phyloP scores from a whole-genome alignment of 2,329 filamentous ascomycete species.

The Aureobasidium sp. region DNA sequence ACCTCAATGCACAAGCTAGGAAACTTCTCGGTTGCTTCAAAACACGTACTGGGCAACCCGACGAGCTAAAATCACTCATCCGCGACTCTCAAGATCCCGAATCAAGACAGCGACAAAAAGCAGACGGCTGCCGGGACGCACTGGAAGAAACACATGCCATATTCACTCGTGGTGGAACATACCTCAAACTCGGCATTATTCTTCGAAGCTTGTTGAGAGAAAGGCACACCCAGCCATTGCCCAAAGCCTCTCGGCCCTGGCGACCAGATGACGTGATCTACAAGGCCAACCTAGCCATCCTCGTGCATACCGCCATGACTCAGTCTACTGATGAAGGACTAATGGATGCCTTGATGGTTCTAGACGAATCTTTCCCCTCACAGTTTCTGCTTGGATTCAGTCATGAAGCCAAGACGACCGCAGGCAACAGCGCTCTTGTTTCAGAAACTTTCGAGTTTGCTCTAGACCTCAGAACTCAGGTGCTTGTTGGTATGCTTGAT shows the following conservation, averaged over 20 bases:
- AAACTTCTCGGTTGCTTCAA: constrained; percentile 23
- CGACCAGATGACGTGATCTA: constrained; percentile 35
- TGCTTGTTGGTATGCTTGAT: constrained; percentile 16
- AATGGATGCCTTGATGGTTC: constrained; percentile 23
- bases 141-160: constrained; percentile 27
- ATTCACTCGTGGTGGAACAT: constrained; percentile 32
- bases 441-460: constrained; percentile 40
- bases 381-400: constrained; percentile 23
- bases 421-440: constrained; percentile 33
- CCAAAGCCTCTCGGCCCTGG: constrained; percentile 22
- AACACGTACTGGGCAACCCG: constrained; percentile 19
- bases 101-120: constrained; percentile 32
- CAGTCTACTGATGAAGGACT: constrained; percentile 21
- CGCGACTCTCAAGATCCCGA: constrained; percentile 25
- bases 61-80: constrained; percentile 20
- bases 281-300: constrained; percentile 35
- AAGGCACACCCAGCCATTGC: constrained; percentile 18
- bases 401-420: constrained; percentile 3
- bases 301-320: constrained; percentile 30
- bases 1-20: constrained; percentile 25
- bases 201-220: constrained; percentile 32
- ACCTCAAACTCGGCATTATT: constrained; percentile 32
- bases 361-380: constrained; percentile 29
- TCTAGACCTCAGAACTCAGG: constrained; percentile 47
- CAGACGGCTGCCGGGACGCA: constrained; percentile 25